Percentiles rank a stretch among this genome's conserved stretches.
phyloP scores from a whole-genome alignment of 2,329 filamentous ascomycete species.

The Passalora sequoiae region DNA sequence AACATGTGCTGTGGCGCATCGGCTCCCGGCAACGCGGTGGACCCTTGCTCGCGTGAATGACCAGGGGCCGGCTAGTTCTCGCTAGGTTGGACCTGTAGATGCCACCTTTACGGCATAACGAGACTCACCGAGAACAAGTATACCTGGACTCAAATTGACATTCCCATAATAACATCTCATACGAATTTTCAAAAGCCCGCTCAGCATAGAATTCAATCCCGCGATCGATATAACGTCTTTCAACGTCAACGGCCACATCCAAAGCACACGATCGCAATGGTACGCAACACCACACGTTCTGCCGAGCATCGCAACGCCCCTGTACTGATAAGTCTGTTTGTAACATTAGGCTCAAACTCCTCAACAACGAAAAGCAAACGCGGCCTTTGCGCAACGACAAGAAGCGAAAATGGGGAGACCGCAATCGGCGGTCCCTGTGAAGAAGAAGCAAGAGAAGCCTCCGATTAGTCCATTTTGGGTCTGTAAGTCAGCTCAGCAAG shows the following conservation, averaged over 20 bases:
- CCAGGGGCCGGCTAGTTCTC: no score
- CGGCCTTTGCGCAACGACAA: slow-evolving; percentile 69
- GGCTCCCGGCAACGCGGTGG: no score
- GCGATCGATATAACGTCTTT: no score
- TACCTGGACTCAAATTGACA: background rate
- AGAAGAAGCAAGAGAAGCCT: slow-evolving; percentile 33
- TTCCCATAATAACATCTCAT: no score
- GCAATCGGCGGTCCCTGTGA: slow-evolving; percentile 44
- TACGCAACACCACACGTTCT: background rate
- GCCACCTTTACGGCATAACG: slow-evolving; percentile 1
- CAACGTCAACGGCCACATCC: no score
- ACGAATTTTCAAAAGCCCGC: no score
- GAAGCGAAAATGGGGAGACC: slow-evolving; percentile 68
- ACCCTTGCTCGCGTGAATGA: no score
- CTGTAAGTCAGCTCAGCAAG: slow-evolving; percentile 49
- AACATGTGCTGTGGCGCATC: background rate
- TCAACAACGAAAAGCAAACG: slow-evolving; percentile 74
- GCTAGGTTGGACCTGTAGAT: no score
- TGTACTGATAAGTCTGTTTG: no score
- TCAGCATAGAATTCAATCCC: no score
- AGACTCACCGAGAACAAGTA: background rate
- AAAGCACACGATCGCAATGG: background rate
- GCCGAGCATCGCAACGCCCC: no score
- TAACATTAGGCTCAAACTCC: slow-evolving; percentile 66
- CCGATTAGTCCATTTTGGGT: slow-evolving; percentile 56